Evolutionary conservation across 192 early-diverging fungal genomes (phyloP).

Genomic region (Umbelopsis isabellina): DNA sequence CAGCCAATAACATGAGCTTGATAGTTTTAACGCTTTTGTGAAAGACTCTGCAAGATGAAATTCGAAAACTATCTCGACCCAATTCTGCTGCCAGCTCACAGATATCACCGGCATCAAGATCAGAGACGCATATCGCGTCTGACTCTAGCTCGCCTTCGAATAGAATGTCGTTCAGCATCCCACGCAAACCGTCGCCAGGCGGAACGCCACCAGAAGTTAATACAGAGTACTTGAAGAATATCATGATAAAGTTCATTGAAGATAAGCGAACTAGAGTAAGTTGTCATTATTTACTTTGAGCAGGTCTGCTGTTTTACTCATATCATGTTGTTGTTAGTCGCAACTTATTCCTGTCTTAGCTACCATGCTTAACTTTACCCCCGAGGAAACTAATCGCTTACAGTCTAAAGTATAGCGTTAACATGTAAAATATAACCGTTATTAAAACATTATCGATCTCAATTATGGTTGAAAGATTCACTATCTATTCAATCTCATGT

Average conservation of each 20-base stretch:
- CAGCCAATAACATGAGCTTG: not conserved
- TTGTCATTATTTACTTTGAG: not conserved
- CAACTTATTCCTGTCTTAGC: constrained; percentile 70
- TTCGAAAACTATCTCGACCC: constrained; percentile 66
- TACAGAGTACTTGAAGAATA: constrained; percentile 73
- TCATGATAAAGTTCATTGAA: constrained; percentile 79
- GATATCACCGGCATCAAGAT: not conserved
- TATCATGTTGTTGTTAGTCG: constrained; percentile 27
- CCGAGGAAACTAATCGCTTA: constrained; percentile 66
- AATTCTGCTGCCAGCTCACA: constrained; percentile 2
- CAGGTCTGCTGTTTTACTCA: not conserved
- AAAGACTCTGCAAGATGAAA: constrained; percentile 80
- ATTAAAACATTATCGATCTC: not conserved
- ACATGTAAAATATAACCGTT: not conserved
- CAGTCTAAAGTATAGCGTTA: constrained; percentile 18
- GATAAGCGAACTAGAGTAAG: constrained; percentile 70
- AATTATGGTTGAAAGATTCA: not conserved
- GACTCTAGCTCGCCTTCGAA: not conserved
- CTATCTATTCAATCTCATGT: no score
- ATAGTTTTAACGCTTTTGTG: not conserved
- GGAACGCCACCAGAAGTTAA: constrained; percentile 44
- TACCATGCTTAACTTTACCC: constrained; percentile 69
- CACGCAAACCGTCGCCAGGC: not conserved
- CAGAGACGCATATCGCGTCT: not conserved
- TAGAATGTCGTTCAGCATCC: constrained; percentile 15